Conservation (phyloP, 805 yeast genomes). For the Monosporozyma servazzii region DNA sequence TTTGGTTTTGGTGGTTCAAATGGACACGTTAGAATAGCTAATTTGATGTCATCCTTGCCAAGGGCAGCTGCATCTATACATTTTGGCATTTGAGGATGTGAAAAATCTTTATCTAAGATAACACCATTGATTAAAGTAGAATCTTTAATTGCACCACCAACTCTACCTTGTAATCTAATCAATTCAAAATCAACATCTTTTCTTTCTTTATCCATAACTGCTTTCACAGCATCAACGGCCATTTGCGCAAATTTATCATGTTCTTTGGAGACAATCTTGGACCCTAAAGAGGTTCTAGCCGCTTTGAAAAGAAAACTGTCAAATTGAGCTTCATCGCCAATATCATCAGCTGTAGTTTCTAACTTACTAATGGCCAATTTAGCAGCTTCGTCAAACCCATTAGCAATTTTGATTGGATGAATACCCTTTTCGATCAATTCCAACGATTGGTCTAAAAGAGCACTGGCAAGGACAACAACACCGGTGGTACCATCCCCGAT, state of each 20-base stretch:
- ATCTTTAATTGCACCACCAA: conserved; percentile 88
- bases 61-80: conserved; percentile 33
- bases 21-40: conserved; percentile 95
- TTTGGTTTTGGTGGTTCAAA: conserved; percentile 99
- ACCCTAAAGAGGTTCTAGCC: conserved; percentile 89
- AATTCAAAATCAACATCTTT: conserved; percentile 95
- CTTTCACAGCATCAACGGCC: conserved; percentile 92
- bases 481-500: conserved; percentile 99
- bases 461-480: conserved; percentile 93
- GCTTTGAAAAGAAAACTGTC: conserved; percentile 65
- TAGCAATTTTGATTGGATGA: conserved; percentile 93
- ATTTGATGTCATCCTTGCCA: conserved; percentile 53
- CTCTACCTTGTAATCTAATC: conserved; percentile 89
- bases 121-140: conserved; percentile 84
- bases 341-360: conserved; percentile 64
- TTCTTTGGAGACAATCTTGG: conserved; percentile 88
- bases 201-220: conserved; percentile 86
- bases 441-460: conserved; percentile 85
- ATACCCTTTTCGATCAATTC: conserved; percentile 94
- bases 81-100: conserved; percentile 98
- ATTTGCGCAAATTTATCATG: conserved; percentile 91
- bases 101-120: conserved; percentile 88
- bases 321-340: conserved; percentile 29
- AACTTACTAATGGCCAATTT: conserved; percentile 74
- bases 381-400: conserved; percentile 96